phyloP scores from a whole-genome alignment of 164 flowering plant genomes.

The Stephania cephalantha region DNA sequence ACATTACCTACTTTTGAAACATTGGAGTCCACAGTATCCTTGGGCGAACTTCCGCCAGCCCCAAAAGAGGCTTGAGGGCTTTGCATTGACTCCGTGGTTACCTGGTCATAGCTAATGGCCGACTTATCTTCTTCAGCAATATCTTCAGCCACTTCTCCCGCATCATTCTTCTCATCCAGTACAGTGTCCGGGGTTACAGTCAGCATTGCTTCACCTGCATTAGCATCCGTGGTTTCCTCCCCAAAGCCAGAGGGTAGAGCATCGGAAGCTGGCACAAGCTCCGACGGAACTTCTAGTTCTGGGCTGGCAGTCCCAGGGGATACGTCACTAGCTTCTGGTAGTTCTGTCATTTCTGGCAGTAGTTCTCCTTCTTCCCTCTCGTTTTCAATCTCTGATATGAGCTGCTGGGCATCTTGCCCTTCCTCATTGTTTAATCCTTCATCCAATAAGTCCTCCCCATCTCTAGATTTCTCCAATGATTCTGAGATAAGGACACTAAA shows the following conservation, averaged over 20 bases:
- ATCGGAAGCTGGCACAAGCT: slow-evolving; percentile 19
- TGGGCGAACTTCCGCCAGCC: slow-evolving; percentile 24
- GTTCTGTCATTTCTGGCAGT: slow-evolving; percentile 37
- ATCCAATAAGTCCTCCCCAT: slow-evolving; percentile 25
- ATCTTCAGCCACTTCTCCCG: slow-evolving; percentile 27
- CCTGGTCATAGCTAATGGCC: slow-evolving; percentile 32
- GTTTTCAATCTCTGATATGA: slow-evolving; percentile 30
- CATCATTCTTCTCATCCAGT: slow-evolving; percentile 40
- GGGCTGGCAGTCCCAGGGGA: slow-evolving; percentile 22
- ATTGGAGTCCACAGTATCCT: slow-evolving; percentile 15
- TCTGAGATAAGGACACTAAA: slow-evolving; percentile 15
- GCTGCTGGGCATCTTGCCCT: slow-evolving; percentile 34
- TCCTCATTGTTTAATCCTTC: slow-evolving; percentile 31
- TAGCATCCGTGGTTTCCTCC: slow-evolving; percentile 25
- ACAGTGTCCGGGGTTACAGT: slow-evolving; percentile 19
- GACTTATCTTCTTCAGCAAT: slow-evolving; percentile 40
- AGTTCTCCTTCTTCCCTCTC: slow-evolving; percentile 90
- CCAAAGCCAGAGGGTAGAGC: slow-evolving; percentile 31
- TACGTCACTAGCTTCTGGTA: slow-evolving; percentile 29
- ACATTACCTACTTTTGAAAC: slow-evolving; percentile 22
- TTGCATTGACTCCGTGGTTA: slow-evolving; percentile 27
- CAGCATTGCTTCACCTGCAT: slow-evolving; percentile 6
- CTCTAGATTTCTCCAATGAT: slow-evolving; percentile 29
- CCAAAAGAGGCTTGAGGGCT: slow-evolving; percentile 22
- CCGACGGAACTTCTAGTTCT: slow-evolving; percentile 35